These are phyloP conservation scores for Cercospora sp. DNA, from an alignment of 2,329 filamentous ascomycete species.

Conservation along the genomic window DNA sequence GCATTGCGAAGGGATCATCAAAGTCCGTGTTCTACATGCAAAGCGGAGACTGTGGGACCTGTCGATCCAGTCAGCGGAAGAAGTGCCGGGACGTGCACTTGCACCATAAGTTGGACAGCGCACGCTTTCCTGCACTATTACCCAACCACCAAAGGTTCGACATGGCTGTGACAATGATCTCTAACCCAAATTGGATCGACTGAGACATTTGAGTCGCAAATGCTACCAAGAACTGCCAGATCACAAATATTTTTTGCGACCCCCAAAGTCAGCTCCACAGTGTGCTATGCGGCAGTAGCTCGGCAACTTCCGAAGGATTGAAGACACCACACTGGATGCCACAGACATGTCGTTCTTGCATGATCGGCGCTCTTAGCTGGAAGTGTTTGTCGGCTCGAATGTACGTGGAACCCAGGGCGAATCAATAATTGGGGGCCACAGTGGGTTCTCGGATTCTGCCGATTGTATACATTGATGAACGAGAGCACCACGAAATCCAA, in stretches of 20 bases:
- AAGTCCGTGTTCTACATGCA: background rate
- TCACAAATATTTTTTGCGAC: background rate
- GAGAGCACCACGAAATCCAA: background rate
- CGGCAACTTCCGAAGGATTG: background rate
- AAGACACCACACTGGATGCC: background rate
- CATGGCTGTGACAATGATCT: background rate
- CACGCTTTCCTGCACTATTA: background rate
- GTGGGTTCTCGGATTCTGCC: background rate
- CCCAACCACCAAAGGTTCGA: background rate
- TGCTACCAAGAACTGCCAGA: background rate
- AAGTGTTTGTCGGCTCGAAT: background rate
- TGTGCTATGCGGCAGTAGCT: background rate
- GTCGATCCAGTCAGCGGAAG: background rate
- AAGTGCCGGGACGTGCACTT: background rate
- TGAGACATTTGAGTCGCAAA: background rate
- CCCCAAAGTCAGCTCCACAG: background rate
- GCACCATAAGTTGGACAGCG: background rate
- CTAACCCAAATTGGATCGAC: background rate
- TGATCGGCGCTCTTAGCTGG: background rate
- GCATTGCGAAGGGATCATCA: background rate
- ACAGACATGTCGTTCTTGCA: background rate
- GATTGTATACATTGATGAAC: background rate
- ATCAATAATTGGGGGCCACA: background rate
- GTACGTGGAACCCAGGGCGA: background rate
- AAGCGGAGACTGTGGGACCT: background rate